phyloP scores from a whole-genome alignment of 1,284 basidiomycete genomes.

The Exobasidium cylindrosporum region DNA sequence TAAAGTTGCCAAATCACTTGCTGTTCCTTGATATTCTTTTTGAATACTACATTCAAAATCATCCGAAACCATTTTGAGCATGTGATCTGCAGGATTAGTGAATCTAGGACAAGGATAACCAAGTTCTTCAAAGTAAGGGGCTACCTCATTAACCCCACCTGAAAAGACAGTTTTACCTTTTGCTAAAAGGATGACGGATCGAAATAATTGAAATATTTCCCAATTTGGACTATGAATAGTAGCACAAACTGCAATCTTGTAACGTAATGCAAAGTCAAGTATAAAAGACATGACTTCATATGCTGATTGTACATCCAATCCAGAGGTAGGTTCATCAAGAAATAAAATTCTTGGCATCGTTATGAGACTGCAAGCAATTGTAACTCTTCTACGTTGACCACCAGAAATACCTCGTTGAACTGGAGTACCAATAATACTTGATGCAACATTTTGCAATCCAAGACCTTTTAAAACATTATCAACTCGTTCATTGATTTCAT shows the following conservation, averaged over 20 bases:
- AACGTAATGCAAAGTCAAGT: slow-evolving; percentile 28
- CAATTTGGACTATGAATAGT: slow-evolving; percentile 56
- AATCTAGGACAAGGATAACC: slow-evolving; percentile 31
- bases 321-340: slow-evolving; percentile 57
- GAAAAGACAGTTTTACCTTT: slow-evolving; percentile 42
- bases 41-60: slow-evolving; percentile 20
- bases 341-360: slow-evolving; percentile 55
- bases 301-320: slow-evolving; percentile 43
- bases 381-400: slow-evolving; percentile 56
- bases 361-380: slow-evolving; percentile 55
- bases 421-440: slow-evolving; percentile 56
- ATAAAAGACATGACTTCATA: slow-evolving; percentile 53
- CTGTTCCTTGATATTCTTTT: neutral
- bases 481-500: slow-evolving; percentile 17
- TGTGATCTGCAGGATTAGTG: slow-evolving; percentile 52
- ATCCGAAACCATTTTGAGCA: slow-evolving; percentile 47
- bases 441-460: slow-evolving; percentile 43
- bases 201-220: slow-evolving; percentile 52
- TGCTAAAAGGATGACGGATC: slow-evolving; percentile 47
- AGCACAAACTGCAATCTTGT: slow-evolving; percentile 50
- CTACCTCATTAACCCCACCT: slow-evolving; percentile 27
- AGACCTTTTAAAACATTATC: slow-evolving; percentile 43
- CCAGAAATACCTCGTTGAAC: slow-evolving; percentile 57
- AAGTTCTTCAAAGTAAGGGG: slow-evolving; percentile 32
- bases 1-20: neutral